These are phyloP conservation scores for Wickerhamomyces canadensis DNA, from an alignment of 805 yeast species.

Conservation along the genomic window DNA sequence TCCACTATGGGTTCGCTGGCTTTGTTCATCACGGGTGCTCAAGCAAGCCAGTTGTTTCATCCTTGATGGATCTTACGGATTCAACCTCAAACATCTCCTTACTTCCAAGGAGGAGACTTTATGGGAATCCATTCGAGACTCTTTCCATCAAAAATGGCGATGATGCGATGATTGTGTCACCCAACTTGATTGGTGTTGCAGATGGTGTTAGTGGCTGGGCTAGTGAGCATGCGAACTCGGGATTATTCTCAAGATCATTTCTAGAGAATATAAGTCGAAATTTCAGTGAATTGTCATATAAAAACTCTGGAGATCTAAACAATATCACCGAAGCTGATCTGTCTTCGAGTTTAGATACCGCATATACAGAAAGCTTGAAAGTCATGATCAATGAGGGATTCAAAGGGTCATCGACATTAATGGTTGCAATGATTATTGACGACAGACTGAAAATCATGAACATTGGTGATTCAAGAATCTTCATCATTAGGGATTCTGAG, in stretches of 20 bases:
- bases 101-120: conserved; percentile 45
- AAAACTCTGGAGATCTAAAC: conserved; percentile 27
- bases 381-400: conserved; percentile 44
- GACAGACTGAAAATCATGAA: conserved; percentile 39
- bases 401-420: conserved; percentile 45
- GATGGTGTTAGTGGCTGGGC: conserved; percentile 58
- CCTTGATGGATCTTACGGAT: conserved; percentile 46
- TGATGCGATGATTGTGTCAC: conserved; percentile 52
- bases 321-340: conserved; percentile 38
- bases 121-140: conserved; percentile 48
- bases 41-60: conserved; percentile 36
- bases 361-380: conserved; percentile 42
- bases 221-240: conserved; percentile 39
- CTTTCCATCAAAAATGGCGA: conserved; percentile 49
- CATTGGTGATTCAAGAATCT: conserved; percentile 48
- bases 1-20: conserved; percentile 39
- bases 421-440: conserved; percentile 45
- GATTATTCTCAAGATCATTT: conserved; percentile 48
- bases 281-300: conserved; percentile 22
- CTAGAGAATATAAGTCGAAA: conserved; percentile 42
- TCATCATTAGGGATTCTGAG: conserved; percentile 41
- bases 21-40: conserved; percentile 42
- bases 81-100: conserved; percentile 37
- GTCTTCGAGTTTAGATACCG: conserved; percentile 38
- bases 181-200: conserved; percentile 47